Evolutionary conservation across 2,329 filamentous ascomycete genomes (phyloP).

Genomic region (Fusarium robinianum): DNA sequence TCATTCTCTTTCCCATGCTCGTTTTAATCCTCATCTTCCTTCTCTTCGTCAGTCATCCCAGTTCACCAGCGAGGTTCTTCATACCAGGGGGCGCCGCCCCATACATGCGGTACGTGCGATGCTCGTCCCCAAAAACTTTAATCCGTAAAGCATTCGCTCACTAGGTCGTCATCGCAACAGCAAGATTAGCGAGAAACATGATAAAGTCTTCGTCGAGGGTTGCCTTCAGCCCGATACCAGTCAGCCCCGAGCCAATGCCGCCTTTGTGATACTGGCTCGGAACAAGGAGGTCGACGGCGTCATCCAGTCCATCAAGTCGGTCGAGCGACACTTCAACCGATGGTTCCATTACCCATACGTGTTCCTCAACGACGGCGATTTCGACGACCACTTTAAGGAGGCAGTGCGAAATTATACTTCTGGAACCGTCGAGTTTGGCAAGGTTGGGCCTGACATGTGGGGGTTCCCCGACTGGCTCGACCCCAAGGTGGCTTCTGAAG

Average conservation of each 20-base stretch:
- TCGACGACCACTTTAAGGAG: conserved; percentile 92
- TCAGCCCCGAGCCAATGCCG: conserved; percentile 85
- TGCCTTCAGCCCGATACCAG: conserved; percentile 82
- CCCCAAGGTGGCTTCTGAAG: conserved; percentile 89
- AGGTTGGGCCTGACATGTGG: conserved; percentile 90
- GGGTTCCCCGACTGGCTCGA: conserved; percentile 97
- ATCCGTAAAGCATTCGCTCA: conserved; percentile 20
- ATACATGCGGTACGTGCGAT: conserved; percentile 75
- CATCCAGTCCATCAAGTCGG: conserved; percentile 94
- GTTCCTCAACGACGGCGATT: conserved; percentile 96
- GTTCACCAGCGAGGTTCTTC: conserved; percentile 78
- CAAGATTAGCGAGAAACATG: conserved; percentile 95
- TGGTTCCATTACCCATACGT: conserved; percentile 99
- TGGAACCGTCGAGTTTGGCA: conserved; percentile 85
- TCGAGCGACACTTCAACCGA: conserved; percentile 97
- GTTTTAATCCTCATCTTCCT: conserved; percentile 89
- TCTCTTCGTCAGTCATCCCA: conserved; percentile 86
- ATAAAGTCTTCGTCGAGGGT: conserved; percentile 93
- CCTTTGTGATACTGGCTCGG: conserved; percentile 91
- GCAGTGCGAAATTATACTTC: conserved; percentile 90
- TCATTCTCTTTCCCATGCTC: conserved; percentile 89
- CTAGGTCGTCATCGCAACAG: conserved; percentile 51
- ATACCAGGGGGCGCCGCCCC: conserved; percentile 89
- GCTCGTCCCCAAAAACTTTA: not conserved
- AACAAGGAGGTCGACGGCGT: conserved; percentile 98